These are phyloP conservation scores for Pichia paraexigua DNA, from an alignment of 805 yeast genomes.

Conservation along the genomic window DNA sequence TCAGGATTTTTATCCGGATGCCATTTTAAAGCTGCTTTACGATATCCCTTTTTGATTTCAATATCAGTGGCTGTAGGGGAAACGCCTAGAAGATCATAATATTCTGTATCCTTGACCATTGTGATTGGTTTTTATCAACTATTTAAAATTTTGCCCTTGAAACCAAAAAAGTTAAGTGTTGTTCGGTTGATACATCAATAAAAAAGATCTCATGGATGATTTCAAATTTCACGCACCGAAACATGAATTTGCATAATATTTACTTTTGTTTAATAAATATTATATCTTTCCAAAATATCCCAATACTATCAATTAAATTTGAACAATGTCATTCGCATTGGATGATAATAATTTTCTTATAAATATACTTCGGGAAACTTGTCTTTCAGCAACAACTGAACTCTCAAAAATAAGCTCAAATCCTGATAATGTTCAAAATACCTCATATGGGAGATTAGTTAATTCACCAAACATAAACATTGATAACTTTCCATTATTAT, in stretches of 20 bases:
- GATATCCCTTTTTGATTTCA: constrained; percentile 72
- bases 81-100: constrained; percentile 62
- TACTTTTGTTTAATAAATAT: too few relatives aligned
- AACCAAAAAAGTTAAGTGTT: background rate
- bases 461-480: background rate
- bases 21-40: constrained; percentile 65
- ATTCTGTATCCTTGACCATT: constrained; percentile 71
- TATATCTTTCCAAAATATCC: too few relatives aligned
- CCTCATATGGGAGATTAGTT: background rate
- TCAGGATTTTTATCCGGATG: constrained; percentile 81
- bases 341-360: background rate
- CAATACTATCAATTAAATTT: background rate
- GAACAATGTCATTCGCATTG: background rate
- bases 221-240: background rate
- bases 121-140: background rate
- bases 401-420: background rate
- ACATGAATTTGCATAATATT: background rate
- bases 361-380: background rate
- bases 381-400: background rate
- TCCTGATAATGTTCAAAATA: background rate
- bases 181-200: too few relatives aligned
- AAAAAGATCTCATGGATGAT: background rate
- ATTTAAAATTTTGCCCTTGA: background rate
- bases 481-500: background rate
- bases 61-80: constrained; percentile 48